Evolutionary conservation across 768 basidiomycete genomes (phyloP).

Genomic region (Mycena filopes): DNA sequence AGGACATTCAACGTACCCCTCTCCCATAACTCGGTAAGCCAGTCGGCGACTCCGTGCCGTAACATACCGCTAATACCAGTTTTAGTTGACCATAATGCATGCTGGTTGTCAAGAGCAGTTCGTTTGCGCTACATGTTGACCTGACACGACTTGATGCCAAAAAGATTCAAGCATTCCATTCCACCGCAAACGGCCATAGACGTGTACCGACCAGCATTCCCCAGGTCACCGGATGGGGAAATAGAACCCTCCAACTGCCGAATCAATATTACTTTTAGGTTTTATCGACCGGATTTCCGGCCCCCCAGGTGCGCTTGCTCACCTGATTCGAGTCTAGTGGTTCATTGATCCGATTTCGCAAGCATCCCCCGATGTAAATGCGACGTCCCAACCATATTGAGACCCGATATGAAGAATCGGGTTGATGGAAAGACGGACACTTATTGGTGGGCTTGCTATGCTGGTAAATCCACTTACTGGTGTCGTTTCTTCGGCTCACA

Average conservation of each 20-base stretch:
- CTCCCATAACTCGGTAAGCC: conserved; percentile 78
- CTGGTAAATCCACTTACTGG: conserved; percentile 42
- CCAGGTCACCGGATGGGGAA: conserved; percentile 41
- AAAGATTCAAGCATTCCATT: conserved; percentile 72
- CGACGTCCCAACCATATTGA: conserved; percentile 72
- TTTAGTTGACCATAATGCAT: conserved; percentile 87
- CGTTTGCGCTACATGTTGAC: too few species aligned
- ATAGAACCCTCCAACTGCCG: conserved; percentile 70
- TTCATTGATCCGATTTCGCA: neutral
- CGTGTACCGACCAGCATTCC: conserved; percentile 70
- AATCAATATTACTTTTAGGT: conserved; percentile 89
- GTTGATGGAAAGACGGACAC: conserved; percentile 62
- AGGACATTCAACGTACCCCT: conserved; percentile 83
- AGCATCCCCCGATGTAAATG: conserved; percentile 81
- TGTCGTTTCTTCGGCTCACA: too few species aligned
- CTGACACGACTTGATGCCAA: too few species aligned
- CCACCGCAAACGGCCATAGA: conserved; percentile 80
- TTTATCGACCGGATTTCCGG: conserved; percentile 85
- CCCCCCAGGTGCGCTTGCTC: conserved; percentile 44
- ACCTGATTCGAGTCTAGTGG: neutral
- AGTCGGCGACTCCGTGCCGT: conserved; percentile 6
- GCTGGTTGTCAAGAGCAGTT: conserved; percentile 82
- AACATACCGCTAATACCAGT: neutral
- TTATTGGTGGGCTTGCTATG: conserved; percentile 88
- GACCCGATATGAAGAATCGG: conserved; percentile 84